Evolutionary conservation across 345 rosid species (phyloP).

Genomic region (Salix koriyanagi): DNA sequence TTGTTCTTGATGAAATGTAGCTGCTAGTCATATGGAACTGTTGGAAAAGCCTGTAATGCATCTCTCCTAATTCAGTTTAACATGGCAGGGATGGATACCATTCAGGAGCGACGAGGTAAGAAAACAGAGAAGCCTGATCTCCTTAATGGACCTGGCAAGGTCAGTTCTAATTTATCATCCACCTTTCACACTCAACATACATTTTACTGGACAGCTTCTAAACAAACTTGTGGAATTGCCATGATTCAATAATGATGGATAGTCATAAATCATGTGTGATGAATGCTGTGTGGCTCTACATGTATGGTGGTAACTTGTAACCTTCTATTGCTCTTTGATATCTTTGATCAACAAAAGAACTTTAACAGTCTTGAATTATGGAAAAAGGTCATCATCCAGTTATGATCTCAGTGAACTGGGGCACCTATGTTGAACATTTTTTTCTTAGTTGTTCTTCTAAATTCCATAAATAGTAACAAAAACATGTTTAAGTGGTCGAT

Average conservation of each 20-base stretch:
- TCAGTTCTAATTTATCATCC: slow-evolving; percentile 22
- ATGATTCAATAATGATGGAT: neutral
- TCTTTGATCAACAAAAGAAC: no score
- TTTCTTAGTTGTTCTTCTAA: no score
- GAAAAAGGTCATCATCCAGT: no score
- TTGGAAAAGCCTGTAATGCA: neutral
- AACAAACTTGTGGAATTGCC: neutral
- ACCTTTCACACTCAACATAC: no score
- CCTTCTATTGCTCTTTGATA: no score
- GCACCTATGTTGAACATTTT: no score
- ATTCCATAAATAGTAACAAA: no score
- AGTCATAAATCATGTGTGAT: neutral
- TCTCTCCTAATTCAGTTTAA: neutral
- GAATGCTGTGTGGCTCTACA: neutral
- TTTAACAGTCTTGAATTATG: no score
- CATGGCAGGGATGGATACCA: slow-evolving; percentile 72
- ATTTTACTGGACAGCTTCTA: no score
- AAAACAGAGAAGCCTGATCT: slow-evolving; percentile 71
- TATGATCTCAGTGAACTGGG: no score
- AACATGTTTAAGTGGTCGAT: no score
- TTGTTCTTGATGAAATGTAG: neutral
- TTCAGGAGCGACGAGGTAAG: slow-evolving; percentile 79
- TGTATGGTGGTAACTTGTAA: neutral
- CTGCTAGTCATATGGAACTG: neutral
- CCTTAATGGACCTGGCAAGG: slow-evolving; percentile 94